Evolutionary conservation across 148 eudicot species (phyloP), one percentile per base, ranked within the genome.

Genomic region (Rheum nobile): DNA sequence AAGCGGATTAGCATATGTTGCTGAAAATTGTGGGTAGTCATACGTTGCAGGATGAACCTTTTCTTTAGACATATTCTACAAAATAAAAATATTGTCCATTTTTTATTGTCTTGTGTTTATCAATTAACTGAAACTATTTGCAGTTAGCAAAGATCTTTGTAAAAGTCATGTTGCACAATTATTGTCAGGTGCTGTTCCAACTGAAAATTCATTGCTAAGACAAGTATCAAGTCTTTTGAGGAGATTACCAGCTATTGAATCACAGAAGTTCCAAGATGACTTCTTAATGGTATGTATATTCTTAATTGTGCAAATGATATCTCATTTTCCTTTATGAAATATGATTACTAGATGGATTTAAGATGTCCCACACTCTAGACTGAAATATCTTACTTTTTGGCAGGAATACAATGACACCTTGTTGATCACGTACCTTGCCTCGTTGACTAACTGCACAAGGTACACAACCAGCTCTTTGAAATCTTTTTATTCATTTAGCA

Each of bases 331-430:
- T 12, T 59, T 6, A 59, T 28, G 6, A 59, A 50, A 28, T 22
- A 28, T 59, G 32, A 59, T 11, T 26, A 2, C 34, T 59, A 29
- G 35, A 59, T 41, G 11, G 52, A 11, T 41, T 22, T 42, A 24
- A 72, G 22, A 6, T 8, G 50, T 46, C 28, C 37, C 11, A 47
- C 39, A 22, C 7, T 72, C 61, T 72, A 26, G 10, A 72, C 28
- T 47, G 37, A 42, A 11, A 67, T 4, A 32, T 57, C 19, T 31
- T 73, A 54, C 67, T 59, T 17, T 43, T 74, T 79, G 82, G 80
- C 87, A 94, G 98, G 98, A 94, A 83, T 91, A 89, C 84, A 94
- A 91, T 74, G 98, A 94, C 79, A 94, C 96, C 3, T 82, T 91
- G 77, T 76, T 94, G 82, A 85, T 94, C 55, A 81, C 88, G 39